A percentile compares a stretch with the other conserved stretches of the same genome.
Evolutionary conservation across 139 green algal genomes (phyloP).

Genomic region (Nannochloris sp.): DNA sequence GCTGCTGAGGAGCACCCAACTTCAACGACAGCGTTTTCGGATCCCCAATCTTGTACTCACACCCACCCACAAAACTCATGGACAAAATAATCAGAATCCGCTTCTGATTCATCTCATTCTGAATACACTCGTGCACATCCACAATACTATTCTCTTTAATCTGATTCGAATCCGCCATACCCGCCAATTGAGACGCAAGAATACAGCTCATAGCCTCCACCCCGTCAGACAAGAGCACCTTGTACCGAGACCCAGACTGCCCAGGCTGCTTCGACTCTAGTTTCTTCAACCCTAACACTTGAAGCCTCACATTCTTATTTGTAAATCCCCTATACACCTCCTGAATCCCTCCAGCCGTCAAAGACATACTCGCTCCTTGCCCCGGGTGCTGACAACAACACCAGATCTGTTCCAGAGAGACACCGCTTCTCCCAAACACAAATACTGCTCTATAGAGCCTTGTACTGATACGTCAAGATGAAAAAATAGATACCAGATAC

Average conservation of each 20-base stretch:
- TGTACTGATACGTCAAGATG: too few species aligned
- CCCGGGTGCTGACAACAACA: too few species aligned
- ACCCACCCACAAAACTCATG: constrained; percentile 1
- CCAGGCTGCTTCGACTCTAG: constrained; percentile 13
- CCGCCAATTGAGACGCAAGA: constrained; percentile 69
- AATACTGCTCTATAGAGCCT: too few species aligned
- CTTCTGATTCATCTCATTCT: constrained; percentile 22
- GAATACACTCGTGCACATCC: constrained; percentile 42
- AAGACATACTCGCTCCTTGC: not conserved
- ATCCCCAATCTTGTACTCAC: constrained; percentile 12
- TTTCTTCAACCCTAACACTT: constrained; percentile 22
- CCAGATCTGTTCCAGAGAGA: too few species aligned
- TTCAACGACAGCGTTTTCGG: not conserved
- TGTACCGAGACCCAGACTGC: constrained; percentile 22
- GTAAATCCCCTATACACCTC: constrained; percentile 6
- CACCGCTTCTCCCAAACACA: too few species aligned
- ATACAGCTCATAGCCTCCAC: constrained; percentile 43
- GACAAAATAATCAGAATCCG: constrained; percentile 32
- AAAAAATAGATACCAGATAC: too few species aligned
- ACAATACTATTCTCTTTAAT: constrained; percentile 50
- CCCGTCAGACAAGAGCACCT: constrained; percentile 59
- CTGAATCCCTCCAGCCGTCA: constrained; percentile 30
- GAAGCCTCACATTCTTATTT: not conserved
- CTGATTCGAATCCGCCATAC: constrained; percentile 29
- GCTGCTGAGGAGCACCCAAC: not conserved